Conservation (phyloP, 2,329 filamentous ascomycete species). For the Neospermospora avenae region DNA sequence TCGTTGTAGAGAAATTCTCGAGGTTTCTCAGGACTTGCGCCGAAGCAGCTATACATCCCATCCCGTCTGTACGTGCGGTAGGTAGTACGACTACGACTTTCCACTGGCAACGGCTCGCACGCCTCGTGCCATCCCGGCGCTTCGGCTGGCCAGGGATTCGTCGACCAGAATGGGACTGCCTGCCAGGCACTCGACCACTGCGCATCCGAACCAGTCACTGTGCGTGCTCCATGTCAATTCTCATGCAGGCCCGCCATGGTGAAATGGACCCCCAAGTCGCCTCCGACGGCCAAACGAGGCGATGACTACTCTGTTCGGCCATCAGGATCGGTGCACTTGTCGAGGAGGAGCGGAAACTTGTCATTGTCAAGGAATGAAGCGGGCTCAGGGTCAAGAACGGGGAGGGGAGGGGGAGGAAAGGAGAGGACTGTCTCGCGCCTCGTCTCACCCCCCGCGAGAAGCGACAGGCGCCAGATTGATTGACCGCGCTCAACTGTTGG, state of each 20-base stretch:
- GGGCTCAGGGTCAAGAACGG: background rate
- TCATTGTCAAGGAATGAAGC: background rate
- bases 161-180: constrained; percentile 2
- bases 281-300: background rate
- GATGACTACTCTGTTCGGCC: background rate
- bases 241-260: constrained; percentile 4
- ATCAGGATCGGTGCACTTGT: background rate
- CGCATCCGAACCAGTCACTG: constrained; percentile 9
- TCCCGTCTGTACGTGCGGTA: too few relatives aligned
- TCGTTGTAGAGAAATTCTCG: background rate
- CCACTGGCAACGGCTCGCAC: constrained; percentile 7
- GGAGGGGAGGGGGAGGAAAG: background rate
- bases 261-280: background rate
- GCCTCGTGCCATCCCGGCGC: constrained; percentile 22
- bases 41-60: background rate
- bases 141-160: constrained; percentile 22
- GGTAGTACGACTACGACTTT: background rate
- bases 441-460: constrained; percentile 3
- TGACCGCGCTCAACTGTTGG: background rate
- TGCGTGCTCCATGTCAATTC: background rate
- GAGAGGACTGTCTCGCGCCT: background rate
- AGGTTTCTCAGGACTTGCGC: background rate
- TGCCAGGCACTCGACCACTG: background rate
- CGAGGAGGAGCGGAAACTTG: background rate
- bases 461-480: background rate